Evolutionary conservation across 2,329 filamentous ascomycete genomes (phyloP).

Genomic region (Metarhizium guizhouense): DNA sequence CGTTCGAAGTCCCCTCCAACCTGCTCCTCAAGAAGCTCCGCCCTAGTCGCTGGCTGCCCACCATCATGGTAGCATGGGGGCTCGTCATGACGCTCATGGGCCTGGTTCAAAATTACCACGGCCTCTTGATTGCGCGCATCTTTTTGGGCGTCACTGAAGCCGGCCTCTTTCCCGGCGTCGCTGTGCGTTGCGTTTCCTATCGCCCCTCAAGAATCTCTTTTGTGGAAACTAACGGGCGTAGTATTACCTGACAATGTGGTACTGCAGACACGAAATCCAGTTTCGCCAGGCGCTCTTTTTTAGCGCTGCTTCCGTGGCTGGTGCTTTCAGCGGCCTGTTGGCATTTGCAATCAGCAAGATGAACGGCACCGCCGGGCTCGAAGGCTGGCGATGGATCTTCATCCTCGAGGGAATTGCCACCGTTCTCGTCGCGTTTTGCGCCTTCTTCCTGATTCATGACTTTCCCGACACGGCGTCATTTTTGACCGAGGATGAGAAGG

Average conservation of each 20-base stretch:
- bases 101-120: constrained; percentile 38
- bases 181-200: constrained; percentile 21
- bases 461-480: constrained; percentile 74
- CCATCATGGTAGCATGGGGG: constrained; percentile 61
- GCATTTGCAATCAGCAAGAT: constrained; percentile 63
- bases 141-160: constrained; percentile 58
- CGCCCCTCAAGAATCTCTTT: neutral
- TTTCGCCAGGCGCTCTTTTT: constrained; percentile 65
- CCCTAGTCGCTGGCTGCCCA: constrained; percentile 65
- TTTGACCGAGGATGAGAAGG: constrained; percentile 60
- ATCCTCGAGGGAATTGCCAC: constrained; percentile 64
- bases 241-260: constrained; percentile 51
- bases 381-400: constrained; percentile 59
- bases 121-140: constrained; percentile 41
- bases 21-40: constrained; percentile 65
- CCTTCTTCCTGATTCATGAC: constrained; percentile 68
- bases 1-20: constrained; percentile 72
- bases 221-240: constrained; percentile 7
- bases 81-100: constrained; percentile 43
- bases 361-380: constrained; percentile 51
- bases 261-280: constrained; percentile 47
- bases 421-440: constrained; percentile 53
- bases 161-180: constrained; percentile 57
- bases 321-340: constrained; percentile 65
- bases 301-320: constrained; percentile 70